Percentiles rank a stretch among this genome's conserved stretches.
Evolutionary conservation across 306 rosid species (phyloP).

Genomic region (Sicyos baderoa): DNA sequence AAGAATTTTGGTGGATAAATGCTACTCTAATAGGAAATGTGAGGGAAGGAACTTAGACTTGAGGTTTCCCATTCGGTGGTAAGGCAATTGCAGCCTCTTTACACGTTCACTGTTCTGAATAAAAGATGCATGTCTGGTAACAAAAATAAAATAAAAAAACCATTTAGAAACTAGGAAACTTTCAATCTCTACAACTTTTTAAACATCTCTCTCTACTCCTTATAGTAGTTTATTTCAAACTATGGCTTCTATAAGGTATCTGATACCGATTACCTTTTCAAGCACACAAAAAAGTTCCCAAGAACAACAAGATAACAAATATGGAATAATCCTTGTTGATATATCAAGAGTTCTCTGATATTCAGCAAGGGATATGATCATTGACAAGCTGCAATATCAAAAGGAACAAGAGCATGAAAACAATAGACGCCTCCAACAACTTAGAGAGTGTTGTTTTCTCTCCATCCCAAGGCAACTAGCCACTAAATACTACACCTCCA

Average conservation of each 20-base stretch:
- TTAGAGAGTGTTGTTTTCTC: no score
- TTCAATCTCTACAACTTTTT: not conserved
- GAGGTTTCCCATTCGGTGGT: not conserved
- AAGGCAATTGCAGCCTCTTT: not conserved
- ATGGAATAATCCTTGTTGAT: no score
- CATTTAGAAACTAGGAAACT: not conserved
- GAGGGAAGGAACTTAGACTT: not conserved
- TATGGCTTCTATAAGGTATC: not conserved
- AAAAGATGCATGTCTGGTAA: not conserved
- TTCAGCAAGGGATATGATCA: no score
- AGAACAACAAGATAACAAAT: no score
- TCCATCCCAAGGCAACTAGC: no score
- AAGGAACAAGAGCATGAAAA: no score
- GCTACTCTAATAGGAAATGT: not conserved
- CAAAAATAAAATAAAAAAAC: not conserved
- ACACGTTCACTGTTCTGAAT: not conserved
- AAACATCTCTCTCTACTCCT: not conserved
- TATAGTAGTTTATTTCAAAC: conserved; percentile 9
- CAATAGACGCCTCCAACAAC: no score
- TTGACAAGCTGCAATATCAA: no score
- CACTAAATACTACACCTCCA: no score
- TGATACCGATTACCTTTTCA: no score
- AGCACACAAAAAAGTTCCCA: no score
- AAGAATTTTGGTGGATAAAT: conserved; percentile 5
- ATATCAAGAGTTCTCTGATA: no score